A percentile compares a stretch with the other conserved stretches of the same genome.
Conservation (phyloP, 2,329 filamentous ascomycete genomes). For the Rutstroemia sp. region DNA sequence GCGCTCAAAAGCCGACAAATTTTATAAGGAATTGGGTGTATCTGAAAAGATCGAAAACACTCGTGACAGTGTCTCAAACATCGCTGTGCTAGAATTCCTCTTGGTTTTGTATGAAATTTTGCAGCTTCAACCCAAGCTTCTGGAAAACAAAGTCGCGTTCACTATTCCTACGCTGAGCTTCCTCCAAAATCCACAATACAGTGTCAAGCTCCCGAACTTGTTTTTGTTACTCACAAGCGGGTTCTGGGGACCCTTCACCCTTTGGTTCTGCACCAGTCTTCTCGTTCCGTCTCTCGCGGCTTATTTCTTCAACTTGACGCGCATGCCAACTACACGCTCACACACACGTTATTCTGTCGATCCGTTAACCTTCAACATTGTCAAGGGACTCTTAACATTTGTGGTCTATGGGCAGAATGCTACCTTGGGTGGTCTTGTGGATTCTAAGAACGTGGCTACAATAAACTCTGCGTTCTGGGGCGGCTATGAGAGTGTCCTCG, state of each 20-base stretch:
- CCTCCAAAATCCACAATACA: slow-evolving; percentile 48
- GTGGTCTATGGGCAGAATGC: slow-evolving; percentile 67
- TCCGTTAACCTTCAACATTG: slow-evolving; percentile 82
- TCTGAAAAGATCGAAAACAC: slow-evolving; percentile 57
- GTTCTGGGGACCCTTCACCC: slow-evolving; percentile 77
- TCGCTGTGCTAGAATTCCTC: slow-evolving; percentile 62
- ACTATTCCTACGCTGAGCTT: slow-evolving; percentile 56
- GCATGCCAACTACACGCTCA: slow-evolving; percentile 34
- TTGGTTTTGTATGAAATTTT: slow-evolving; percentile 63
- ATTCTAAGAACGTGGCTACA: slow-evolving; percentile 49
- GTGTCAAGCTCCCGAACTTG: slow-evolving; percentile 69
- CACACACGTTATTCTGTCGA: slow-evolving; percentile 60
- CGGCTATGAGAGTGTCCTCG: slow-evolving; percentile 62
- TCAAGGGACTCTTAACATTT: slow-evolving; percentile 75
- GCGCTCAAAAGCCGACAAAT: slow-evolving; percentile 54
- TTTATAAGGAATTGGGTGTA: slow-evolving; percentile 60
- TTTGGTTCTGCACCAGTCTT: slow-evolving; percentile 70
- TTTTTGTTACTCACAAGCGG: slow-evolving; percentile 66
- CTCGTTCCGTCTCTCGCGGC: slow-evolving; percentile 63
- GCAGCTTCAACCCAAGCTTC: slow-evolving; percentile 60
- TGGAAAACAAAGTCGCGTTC: slow-evolving; percentile 66
- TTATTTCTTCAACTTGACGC: slow-evolving; percentile 86
- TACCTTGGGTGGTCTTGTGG: slow-evolving; percentile 55
- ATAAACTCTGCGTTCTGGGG: slow-evolving; percentile 63
- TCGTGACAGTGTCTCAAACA: slow-evolving; percentile 64